These are phyloP conservation scores for Xylariaceae sp. DNA, from an alignment of 2,329 filamentous ascomycete genomes.

Conservation along the genomic window DNA sequence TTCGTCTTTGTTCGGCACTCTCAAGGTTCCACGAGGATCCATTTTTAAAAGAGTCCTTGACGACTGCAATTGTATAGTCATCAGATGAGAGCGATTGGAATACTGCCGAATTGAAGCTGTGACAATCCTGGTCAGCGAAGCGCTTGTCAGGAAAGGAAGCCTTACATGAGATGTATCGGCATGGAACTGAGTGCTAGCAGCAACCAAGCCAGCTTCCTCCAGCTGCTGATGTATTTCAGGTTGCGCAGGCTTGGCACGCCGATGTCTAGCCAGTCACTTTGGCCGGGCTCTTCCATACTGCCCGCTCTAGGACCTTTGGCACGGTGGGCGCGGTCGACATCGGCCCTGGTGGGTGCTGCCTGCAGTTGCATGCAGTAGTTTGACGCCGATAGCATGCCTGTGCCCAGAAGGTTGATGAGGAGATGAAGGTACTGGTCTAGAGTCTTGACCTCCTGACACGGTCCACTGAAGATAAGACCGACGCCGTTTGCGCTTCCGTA, in stretches of 20 bases:
- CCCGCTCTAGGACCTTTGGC: neutral
- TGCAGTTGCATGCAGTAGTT: constrained; percentile 13
- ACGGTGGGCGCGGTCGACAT: constrained; percentile 9
- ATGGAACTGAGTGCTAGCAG: constrained; percentile 9
- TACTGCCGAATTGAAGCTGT: constrained; percentile 16
- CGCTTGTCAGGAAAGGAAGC: neutral
- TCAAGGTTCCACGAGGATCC: constrained; percentile 9
- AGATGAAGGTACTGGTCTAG: constrained; percentile 8
- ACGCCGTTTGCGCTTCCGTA: constrained; percentile 8
- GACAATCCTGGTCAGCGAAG: neutral
- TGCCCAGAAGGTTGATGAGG: constrained; percentile 11
- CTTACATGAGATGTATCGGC: constrained; percentile 15
- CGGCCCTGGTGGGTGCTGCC: constrained; percentile 10
- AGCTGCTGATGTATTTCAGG: constrained; percentile 6
- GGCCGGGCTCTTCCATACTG: neutral
- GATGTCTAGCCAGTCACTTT: constrained; percentile 11
- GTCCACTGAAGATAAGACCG: constrained; percentile 9
- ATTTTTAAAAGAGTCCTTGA: constrained; percentile 11
- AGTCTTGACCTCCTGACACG: constrained; percentile 8
- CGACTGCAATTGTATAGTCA: constrained; percentile 13
- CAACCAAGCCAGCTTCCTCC: constrained; percentile 6
- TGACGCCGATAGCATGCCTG: constrained; percentile 10
- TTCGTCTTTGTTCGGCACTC: constrained; percentile 12
- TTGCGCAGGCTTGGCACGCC: constrained; percentile 15
- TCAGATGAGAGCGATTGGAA: constrained; percentile 15